Percentiles rank a stretch among this genome's conserved stretches.
Evolutionary conservation across 2,329 filamentous ascomycete genomes (phyloP).

Genomic region (Dothistroma pini): DNA sequence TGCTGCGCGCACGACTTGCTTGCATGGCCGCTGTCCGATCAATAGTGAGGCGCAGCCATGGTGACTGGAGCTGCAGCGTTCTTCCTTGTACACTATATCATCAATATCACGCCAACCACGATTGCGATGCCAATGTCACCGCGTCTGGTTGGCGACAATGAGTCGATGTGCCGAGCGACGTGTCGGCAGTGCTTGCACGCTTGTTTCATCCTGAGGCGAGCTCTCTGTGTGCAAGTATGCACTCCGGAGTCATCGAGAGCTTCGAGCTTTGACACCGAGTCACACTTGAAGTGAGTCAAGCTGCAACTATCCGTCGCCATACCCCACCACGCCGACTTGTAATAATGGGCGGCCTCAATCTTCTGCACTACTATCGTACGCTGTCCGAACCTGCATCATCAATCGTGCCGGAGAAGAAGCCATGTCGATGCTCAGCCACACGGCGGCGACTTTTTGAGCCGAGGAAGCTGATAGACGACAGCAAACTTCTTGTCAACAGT

Average conservation of each 20-base stretch:
- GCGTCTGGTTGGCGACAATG: not conserved
- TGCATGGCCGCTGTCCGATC: not conserved
- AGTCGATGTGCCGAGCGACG: slow-evolving; percentile 1
- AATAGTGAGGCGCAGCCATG: slow-evolving; percentile 6
- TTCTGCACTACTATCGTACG: not conserved
- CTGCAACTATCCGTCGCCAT: not conserved
- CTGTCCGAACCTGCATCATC: not conserved
- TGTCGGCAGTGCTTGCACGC: not conserved
- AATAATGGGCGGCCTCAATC: not conserved
- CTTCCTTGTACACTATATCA: not conserved
- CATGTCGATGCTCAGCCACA: not conserved
- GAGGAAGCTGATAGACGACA: not conserved
- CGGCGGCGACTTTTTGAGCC: not conserved
- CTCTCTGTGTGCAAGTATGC: not conserved
- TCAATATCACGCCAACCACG: not conserved
- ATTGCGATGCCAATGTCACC: not conserved
- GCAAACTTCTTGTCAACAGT: not conserved
- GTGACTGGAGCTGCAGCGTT: slow-evolving; percentile 1
- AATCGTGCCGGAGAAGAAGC: not conserved
- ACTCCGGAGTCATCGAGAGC: not conserved
- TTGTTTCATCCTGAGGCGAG: not conserved
- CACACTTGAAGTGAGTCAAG: slow-evolving; percentile 1
- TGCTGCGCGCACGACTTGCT: slow-evolving; percentile 4
- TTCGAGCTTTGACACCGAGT: not conserved
- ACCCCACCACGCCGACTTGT: not conserved